Percentiles rank a stretch among this genome's conserved stretches.
These are phyloP conservation scores for Batkoa obscura DNA, from an alignment of 371 early-diverging fungal genomes.

Conservation along the genomic window DNA sequence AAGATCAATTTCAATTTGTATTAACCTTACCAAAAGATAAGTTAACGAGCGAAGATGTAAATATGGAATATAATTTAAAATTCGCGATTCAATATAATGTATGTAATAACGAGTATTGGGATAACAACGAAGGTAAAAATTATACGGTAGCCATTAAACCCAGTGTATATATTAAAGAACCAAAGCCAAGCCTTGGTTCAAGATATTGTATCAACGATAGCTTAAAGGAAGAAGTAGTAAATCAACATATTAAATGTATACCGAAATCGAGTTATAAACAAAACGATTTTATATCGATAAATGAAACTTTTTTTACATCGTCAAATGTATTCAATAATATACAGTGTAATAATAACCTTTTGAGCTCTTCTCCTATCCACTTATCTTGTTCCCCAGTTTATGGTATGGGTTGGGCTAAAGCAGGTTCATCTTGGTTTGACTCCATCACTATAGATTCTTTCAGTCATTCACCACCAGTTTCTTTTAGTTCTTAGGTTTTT, in stretches of 20 bases:
- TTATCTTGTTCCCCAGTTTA: neutral
- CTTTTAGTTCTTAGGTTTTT: too few species aligned
- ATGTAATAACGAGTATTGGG: conserved; percentile 3
- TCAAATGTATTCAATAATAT: too few species aligned
- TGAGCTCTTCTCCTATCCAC: too few species aligned
- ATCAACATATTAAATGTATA: too few species aligned
- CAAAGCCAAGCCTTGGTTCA: too few species aligned
- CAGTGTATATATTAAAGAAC: too few species aligned
- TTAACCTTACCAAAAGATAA: neutral
- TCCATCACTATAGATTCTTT: neutral
- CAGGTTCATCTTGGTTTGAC: neutral
- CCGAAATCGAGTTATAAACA: too few species aligned
- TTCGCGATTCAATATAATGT: conserved; percentile 5
- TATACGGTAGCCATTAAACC: neutral
- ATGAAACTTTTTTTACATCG: too few species aligned
- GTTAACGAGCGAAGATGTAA: neutral
- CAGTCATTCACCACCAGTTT: neutral
- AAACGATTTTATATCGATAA: too few species aligned
- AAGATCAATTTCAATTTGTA: neutral
- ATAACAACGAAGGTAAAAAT: conserved; percentile 3
- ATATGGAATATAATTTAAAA: neutral
- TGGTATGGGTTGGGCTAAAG: neutral
- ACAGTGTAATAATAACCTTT: too few species aligned
- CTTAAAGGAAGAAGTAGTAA: too few species aligned
- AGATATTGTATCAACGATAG: too few species aligned